Evolutionary conservation across 345 rosid genomes (phyloP), one percentile per base, ranked within the genome.

Genomic region (Heritiera littoralis): DNA sequence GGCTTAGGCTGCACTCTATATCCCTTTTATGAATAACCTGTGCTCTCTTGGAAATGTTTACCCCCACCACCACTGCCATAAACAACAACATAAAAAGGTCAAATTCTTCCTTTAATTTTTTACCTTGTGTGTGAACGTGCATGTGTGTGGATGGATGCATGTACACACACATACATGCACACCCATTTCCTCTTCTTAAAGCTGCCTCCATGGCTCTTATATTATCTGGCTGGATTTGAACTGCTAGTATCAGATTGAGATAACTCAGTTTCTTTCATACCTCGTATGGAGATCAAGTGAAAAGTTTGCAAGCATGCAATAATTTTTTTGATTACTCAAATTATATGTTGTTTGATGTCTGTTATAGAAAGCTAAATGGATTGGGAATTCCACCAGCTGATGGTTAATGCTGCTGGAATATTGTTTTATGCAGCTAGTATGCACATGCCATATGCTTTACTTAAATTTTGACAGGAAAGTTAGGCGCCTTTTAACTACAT

Each of bases 1-100:
- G 60, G 10, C 56, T 48, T 70, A 12, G 11, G 70, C 66, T 81
- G 52, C 4, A 54, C 61, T 46, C 63, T 75, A 72, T 77, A 74
- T 12, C 77, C 66, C 49, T 69, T 45, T 46, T 40, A n/a, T 45
- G 41, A 38, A 9, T 18, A 56, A 66, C 28, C 52, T 58, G 40
- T 70, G 59, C 11, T 71, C 48, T 76, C 15, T 5, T 68, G n/a
- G 49, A 45, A 45, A 35, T 43, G 72, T n/a, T 35, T 35, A 64
- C 17, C 11, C 7, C n/a, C 23, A 66, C 12, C 46, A 15, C 5
- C 71, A 7, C 46, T 20, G 17, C 70, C 49, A 38, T 66, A 18
- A 66, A 67, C 72, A 66, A 67, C 72, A 43, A 67, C 32, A 67
- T 9, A n/a, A 41, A 41, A 67, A n/a, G 9, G 72, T 67, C 72